Evolutionary conservation across 768 basidiomycete species (phyloP).

Genomic region (Lyophyllum semitale): DNA sequence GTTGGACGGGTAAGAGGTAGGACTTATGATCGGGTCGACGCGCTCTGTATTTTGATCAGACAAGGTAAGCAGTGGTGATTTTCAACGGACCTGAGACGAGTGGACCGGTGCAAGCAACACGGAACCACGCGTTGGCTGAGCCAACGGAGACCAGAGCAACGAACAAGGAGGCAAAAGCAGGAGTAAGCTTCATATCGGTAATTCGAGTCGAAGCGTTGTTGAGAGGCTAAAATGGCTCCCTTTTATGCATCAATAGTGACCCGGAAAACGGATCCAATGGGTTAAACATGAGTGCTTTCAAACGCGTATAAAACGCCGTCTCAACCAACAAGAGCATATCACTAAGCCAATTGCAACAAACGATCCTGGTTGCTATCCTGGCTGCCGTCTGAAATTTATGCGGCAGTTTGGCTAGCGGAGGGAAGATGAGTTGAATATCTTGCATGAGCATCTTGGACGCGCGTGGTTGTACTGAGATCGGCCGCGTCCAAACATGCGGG

Average conservation of each 20-base stretch:
- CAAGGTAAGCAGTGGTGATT: background rate
- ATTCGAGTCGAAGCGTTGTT: background rate
- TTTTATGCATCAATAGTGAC: constrained; percentile 7
- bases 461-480: background rate
- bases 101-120: constrained; percentile 41
- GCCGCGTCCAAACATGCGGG: background rate
- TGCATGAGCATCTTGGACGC: background rate
- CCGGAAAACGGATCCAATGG: background rate
- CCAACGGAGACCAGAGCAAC: constrained; percentile 17
- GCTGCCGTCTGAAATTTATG: background rate
- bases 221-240: background rate
- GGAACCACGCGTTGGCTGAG: constrained; percentile 38
- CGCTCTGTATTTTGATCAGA: constrained; percentile 26
- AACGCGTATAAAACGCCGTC: background rate
- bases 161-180: constrained; percentile 13
- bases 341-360: background rate
- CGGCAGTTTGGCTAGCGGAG: background rate
- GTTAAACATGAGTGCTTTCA: background rate
- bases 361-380: too few relatives aligned
- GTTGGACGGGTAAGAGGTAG: constrained; percentile 34
- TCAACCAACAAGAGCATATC: background rate
- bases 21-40: constrained; percentile 40
- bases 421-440: constrained; percentile 2
- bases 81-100: constrained; percentile 36
- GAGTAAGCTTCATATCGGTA: constrained; percentile 16